phyloP scores from a whole-genome alignment of 2,329 filamentous ascomycete species.

The Sporothrix brasiliensis region DNA sequence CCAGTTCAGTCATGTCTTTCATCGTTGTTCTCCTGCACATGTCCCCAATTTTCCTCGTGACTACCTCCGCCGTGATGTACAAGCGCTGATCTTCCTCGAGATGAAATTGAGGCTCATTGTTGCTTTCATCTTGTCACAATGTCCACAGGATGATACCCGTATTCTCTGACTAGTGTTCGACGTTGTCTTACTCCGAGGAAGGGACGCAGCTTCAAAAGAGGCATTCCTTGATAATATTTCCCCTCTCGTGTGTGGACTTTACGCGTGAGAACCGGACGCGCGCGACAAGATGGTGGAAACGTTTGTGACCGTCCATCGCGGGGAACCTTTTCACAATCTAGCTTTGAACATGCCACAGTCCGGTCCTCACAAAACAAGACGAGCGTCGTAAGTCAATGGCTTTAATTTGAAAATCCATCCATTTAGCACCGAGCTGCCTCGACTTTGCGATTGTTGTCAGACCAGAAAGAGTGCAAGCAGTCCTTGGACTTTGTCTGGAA shows the following conservation, averaged over 20 bases:
- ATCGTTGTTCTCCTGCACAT: too few relatives aligned
- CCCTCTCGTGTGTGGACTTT: neutral
- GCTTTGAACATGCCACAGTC: neutral
- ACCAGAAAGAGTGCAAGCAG: neutral
- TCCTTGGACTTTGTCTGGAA: neutral
- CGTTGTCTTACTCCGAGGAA: slow-evolving; percentile 2
- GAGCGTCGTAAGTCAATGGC: neutral
- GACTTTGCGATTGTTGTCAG: neutral
- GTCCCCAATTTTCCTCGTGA: too few relatives aligned
- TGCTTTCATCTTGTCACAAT: too few relatives aligned
- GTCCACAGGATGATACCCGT: too few relatives aligned
- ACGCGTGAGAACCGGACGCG: neutral
- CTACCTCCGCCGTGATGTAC: too few relatives aligned
- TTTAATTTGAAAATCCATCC: neutral
- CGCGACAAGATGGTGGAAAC: neutral
- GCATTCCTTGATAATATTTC: neutral
- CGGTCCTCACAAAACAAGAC: neutral
- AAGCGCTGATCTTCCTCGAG: too few relatives aligned
- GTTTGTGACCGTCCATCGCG: neutral
- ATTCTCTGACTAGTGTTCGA: too few relatives aligned
- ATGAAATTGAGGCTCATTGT: too few relatives aligned
- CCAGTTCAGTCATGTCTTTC: too few relatives aligned
- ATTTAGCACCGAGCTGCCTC: neutral
- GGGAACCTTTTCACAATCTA: neutral
- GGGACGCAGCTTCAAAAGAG: neutral